These are phyloP conservation scores for Dillenia suffruticosa DNA, from an alignment of 164 flowering plant genomes.

Conservation along the genomic window DNA sequence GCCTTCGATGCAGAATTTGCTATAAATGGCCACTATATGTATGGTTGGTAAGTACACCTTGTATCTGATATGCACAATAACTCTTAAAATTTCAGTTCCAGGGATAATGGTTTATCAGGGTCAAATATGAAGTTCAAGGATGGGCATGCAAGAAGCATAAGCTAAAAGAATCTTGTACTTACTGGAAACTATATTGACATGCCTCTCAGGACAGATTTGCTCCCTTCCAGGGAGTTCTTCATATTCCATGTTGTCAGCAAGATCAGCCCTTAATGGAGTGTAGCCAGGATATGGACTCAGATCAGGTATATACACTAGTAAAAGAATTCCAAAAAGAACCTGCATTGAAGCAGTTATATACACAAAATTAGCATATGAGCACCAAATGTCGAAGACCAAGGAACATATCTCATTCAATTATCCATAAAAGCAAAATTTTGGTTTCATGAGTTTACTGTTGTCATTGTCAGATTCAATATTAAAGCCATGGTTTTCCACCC, in stretches of 20 bases:
- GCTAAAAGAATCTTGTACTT: conserved; percentile 19
- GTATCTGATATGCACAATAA: too few species aligned
- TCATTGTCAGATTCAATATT: too few species aligned
- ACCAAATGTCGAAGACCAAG: not conserved
- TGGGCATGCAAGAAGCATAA: not conserved
- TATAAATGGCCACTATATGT: too few species aligned
- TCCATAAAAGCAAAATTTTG: too few species aligned
- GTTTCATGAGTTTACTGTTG: too few species aligned
- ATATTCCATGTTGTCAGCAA: conserved; percentile 48
- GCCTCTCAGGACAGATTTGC: conserved; percentile 91
- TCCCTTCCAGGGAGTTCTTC: conserved; percentile 87
- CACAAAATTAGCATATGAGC: not conserved
- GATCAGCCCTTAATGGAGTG: conserved; percentile 45
- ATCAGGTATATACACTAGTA: conserved; percentile 65
- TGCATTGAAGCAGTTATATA: conserved; percentile 19
- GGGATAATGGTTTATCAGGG: too few species aligned
- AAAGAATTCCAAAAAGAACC: conserved; percentile 70
- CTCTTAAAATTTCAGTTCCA: too few species aligned
- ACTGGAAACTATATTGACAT: conserved; percentile 75
- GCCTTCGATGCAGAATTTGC: too few species aligned
- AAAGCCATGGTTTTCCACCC: too few species aligned
- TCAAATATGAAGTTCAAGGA: not conserved
- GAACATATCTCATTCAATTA: too few species aligned
- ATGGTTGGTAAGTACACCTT: too few species aligned
- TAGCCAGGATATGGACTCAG: conserved; percentile 88